Base-by-base conservation (phyloP, 2,329 filamentous ascomycete genomes). In the Colletotrichum aenigma region DNA sequence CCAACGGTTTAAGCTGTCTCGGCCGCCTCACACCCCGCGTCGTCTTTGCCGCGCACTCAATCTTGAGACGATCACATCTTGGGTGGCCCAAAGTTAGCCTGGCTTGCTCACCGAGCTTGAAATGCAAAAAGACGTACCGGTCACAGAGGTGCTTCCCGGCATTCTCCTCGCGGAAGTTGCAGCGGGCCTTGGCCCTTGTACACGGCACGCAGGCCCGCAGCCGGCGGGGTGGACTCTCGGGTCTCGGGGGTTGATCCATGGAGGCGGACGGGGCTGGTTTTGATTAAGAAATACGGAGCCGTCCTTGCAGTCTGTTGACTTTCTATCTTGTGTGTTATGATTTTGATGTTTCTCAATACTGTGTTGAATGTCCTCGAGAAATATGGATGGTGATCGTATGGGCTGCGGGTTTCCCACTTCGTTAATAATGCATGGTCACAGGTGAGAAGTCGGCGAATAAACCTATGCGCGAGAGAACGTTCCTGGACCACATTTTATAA, bases 11-110 rank as follows among this genome's bases (percentile, higher is more conserved):
- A 36, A 84, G 79, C 61, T 81, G 82, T 18, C 83, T 79, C 8
- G 83, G 79, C 71, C 79, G 84, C 68, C 83, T 80, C 65, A 85
- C 64, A 21, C 80, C 77, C 56, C 74, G 81, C 4, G 80, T 80
- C 7, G 79, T 78, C 76, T 83, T 84, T 4, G 79, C 79, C 6
- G 70, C 60, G 68, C 84, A 85, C 6, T 79, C 77, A 5, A 81
- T 80, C 4, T 77, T 78, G 38, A 82, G 68, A 65, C 78, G 75
- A 34, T 82, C 77, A 56, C 82, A 84, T 66, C 79, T 79, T 21
- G 8, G 24, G 4, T 24, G 28, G 15, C 16, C 8, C 24, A 13
- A 21, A 18, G 24, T 30, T 16, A 38, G 52, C n/a, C 24, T n/a
- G 30, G n/a, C 15, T 4, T 8, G 13, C n/a, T 30, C 43, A 10